Base-by-base conservation (phyloP, 2,329 filamentous ascomycete genomes). In the Fusarium sp. region DNA sequence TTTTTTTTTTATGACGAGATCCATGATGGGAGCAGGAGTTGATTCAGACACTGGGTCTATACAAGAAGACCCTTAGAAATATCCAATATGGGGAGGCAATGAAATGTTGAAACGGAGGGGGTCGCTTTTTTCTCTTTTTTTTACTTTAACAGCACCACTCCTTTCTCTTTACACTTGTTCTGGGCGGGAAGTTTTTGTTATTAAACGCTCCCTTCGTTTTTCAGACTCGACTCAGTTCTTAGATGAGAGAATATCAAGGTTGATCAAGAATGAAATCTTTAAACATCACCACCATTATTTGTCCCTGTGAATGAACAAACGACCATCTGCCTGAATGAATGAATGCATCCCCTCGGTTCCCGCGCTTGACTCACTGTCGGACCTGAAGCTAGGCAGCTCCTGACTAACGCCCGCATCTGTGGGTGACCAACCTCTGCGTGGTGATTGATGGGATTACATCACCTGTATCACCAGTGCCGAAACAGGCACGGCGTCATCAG, bases 401-500 rank as follows among this genome's bases (percentile, higher is more conserved):
- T 47, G 45, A 65, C 42, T 42, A 29, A 35, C 52, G 50, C 42
- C 56, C 27, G 16, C 42, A 47, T 29, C 42, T 35, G n/a, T 35
- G 37, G 37, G 20, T 62, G 35, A 62, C 57, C 24, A 40, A 18
- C 47, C 40, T 47, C 35, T 58, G 40, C 20, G 27, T 34, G n/a
- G 20, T 62, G 68, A 64, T 69, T 74, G 64, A 69, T 50, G 64
- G 61, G 40, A 74, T 74, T 72, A 66, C 71, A 74, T 74, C 71
- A 69, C 68, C 18, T 54, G 47, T 74, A 69, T 74, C 64, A 74
- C 64, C 59, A 65, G 50, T 40, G 42, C 65, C 65, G 45, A 66
- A 75, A 72, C 66, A 72, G 72, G 72, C 62, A 63, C 69, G 61
- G 61, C 62, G 62, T 37, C 61, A 75, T 74, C 65, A 58, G 35